Evolutionary conservation across 129 eudicot species (phyloP), one percentile per base, ranked within the genome.

Genomic region (Tanacetum coccineum): DNA sequence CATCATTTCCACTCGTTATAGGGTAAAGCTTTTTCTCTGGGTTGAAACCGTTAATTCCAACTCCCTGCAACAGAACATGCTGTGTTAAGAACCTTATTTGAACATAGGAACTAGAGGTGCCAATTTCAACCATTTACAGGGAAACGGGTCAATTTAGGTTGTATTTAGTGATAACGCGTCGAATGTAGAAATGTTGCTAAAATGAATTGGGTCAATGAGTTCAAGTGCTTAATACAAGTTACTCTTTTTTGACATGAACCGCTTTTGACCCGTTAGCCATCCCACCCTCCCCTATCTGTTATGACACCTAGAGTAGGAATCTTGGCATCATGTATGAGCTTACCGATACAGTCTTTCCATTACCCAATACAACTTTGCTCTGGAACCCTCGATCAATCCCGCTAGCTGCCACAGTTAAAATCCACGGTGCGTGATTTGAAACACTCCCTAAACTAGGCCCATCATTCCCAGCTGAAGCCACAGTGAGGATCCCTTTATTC

Each of bases 351-450:
- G 26, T 70, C 30, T 62, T 64, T 67, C 93, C 99, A 57, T 81
- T 86, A 7, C 96, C 95, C 74, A 93, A 62, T 40, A 55, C 72
- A 51, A 86, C 80, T 51, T 69, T 81, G 80, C 89, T 88, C 39
- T 81, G 82, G 58, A 93, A 89, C 70, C 83, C 76, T 56, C 99
- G 75, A 70, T 87, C 91, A 62, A 89, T 88, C 56, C 90, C 86
- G 40, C 90, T 88, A 12, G 99, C 96, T 9, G 89, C 99, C 59
- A 93, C 99, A 0, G 95, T 89, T 7, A 89, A 59, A 66, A 93
- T 47, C 99, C 99, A 93, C 1, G 99, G 99, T 13, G 96, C 96
- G 56, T 86, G 92, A 68, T 93, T 93, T 0, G 70, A 26, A 18
- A 89, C 80, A 32, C 79, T 72, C 8, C 85, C 86, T 13, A 66